These are phyloP conservation scores for Cyberlindnera maclurae DNA, from an alignment of 805 yeast species.

Conservation along the genomic window DNA sequence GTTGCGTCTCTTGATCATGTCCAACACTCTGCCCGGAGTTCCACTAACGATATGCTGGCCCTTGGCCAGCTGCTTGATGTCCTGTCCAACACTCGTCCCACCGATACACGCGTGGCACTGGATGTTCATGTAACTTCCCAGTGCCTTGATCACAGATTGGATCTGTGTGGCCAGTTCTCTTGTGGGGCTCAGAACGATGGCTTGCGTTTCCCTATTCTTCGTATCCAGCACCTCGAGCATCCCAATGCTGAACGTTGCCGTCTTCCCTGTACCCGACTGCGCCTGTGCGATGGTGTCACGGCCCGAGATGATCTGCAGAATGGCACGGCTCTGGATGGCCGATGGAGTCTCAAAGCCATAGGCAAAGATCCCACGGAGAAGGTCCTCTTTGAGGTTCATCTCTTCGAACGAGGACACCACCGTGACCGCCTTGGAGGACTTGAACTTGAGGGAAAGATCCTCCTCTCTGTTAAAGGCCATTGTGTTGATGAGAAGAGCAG, in stretches of 20 bases:
- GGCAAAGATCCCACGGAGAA: conserved; percentile 63
- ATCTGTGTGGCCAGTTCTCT: conserved; percentile 94
- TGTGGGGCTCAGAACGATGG: conserved; percentile 88
- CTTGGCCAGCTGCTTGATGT: conserved; percentile 61
- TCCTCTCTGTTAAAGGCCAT: conserved; percentile 57
- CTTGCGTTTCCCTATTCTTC: conserved; percentile 71
- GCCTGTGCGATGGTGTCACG: conserved; percentile 98
- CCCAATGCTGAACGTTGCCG: conserved; percentile 95
- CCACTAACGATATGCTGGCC: conserved; percentile 94
- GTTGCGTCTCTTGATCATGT: conserved; percentile 80
- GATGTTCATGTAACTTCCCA: conserved; percentile 84
- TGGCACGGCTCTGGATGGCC: conserved; percentile 96
- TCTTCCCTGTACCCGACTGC: conserved; percentile 98
- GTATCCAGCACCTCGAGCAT: conserved; percentile 82
- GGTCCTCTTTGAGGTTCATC: conserved; percentile 61
- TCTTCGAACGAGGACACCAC: conserved; percentile 66
- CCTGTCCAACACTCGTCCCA: conserved; percentile 80
- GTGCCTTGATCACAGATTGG: conserved; percentile 75
- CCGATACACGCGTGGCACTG: conserved; percentile 91
- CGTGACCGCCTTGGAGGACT: conserved; percentile 47
- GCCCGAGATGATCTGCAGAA: conserved; percentile 88
- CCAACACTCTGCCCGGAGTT: conserved; percentile 93
- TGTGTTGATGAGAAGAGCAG: too few species aligned
- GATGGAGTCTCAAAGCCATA: conserved; percentile 96
- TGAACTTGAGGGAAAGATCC: conserved; percentile 55